Percentiles rank a stretch among this genome's conserved stretches.
Conservation (phyloP, 2,329 filamentous ascomycete genomes). For the Fusarium domesticum region DNA sequence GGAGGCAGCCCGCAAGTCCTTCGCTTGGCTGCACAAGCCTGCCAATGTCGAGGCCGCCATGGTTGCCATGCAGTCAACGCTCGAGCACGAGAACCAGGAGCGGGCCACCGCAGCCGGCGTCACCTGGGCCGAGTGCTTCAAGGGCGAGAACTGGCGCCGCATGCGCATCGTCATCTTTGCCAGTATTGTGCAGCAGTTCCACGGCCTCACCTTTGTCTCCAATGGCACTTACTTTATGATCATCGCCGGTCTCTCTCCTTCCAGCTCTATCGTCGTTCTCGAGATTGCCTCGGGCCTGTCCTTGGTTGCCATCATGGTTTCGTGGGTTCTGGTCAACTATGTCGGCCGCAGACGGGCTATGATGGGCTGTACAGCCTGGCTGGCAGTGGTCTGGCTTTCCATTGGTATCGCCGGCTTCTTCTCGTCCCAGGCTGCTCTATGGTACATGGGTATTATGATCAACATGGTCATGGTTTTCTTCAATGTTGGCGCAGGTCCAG, state of each 20-base stretch:
- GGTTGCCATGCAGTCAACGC: background rate
- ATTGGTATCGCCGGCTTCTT: background rate
- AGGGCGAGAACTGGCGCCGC: background rate
- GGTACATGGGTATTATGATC: no score
- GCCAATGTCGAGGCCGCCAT: background rate
- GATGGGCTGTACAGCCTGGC: background rate
- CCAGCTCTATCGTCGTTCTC: background rate
- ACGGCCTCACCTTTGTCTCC: background rate
- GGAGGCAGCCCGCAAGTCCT: background rate
- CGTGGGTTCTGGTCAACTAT: background rate
- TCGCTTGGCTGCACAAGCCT: background rate
- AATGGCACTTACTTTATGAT: conserved; percentile 3
- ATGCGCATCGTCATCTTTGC: background rate
- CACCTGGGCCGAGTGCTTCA: background rate
- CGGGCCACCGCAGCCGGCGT: no score
- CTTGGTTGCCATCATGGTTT: background rate
- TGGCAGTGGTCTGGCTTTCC: no score
- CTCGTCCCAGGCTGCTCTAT: no score
- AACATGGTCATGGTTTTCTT: no score
- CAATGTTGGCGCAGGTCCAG: no score
- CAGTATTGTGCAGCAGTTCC: conserved; percentile 1
- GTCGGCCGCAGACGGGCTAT: background rate
- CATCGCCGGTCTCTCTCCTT: background rate
- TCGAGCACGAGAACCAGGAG: background rate
- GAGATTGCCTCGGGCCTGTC: background rate